These are phyloP conservation scores for Ambrosia trifida DNA, from an alignment of 129 eudicot species.

Conservation along the genomic window DNA sequence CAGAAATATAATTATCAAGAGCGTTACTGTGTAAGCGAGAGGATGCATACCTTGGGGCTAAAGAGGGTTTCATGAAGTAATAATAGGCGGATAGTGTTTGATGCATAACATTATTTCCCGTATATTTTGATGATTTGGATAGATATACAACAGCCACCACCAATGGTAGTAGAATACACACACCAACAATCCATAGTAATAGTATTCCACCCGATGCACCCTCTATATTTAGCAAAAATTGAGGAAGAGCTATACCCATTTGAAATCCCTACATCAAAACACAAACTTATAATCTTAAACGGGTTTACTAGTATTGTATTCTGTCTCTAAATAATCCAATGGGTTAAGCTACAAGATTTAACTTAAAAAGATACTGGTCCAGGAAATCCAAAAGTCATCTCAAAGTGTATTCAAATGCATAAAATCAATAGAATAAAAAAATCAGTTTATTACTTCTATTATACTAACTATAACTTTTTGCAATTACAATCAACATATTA, in stretches of 20 bases:
- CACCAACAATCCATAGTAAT: constrained; percentile 78
- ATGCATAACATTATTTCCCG: constrained; percentile 86
- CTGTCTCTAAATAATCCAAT: background rate
- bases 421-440: too few species aligned
- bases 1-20: constrained; percentile 1
- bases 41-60: constrained; percentile 79
- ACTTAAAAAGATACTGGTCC: too few species aligned
- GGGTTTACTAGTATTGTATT: background rate
- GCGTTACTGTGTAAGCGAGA: background rate
- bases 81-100: constrained; percentile 78
- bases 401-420: background rate
- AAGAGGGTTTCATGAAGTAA: constrained; percentile 85
- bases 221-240: constrained; percentile 74
- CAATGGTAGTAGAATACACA: constrained; percentile 81
- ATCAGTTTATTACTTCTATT: background rate
- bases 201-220: constrained; percentile 90
- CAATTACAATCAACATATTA: background rate
- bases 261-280: constrained; percentile 74
- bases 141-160: constrained; percentile 76
- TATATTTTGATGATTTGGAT: constrained; percentile 76
- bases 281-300: constrained; percentile 9
- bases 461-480: background rate
- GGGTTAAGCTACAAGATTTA: too few species aligned
- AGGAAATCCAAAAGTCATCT: too few species aligned
- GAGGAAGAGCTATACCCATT: constrained; percentile 98